Base-by-base conservation (phyloP, 2,329 filamentous ascomycete genomes). In the Cercospora nicotianae region DNA sequence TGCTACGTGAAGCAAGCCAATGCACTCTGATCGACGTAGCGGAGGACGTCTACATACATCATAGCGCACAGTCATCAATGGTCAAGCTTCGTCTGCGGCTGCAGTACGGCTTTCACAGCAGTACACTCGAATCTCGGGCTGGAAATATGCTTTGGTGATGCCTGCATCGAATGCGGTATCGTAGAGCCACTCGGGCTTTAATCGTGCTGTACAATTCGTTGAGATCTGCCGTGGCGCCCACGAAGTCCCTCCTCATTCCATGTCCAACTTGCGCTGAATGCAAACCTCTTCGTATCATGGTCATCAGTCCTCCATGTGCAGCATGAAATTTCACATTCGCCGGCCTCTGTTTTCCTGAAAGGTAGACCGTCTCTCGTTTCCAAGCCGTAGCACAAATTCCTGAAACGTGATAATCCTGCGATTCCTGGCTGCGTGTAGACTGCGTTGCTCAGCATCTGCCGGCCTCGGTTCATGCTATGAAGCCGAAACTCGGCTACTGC, bases 381-480 rank as follows among this genome's bases (percentile, higher is more conserved):
- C 18, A 20, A 51, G 10, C 45, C 45, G 45, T n/a, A 51, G 45
- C 18, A 23, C 45, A 51, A 23, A 13, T 13, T 51, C 45, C 18
- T 23, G 45, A 9, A 23, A 7, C 10, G 45, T 51, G 18, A 26
- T 23, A 13, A 12, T 51, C 45, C 45, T 26, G 5, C 10, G 45
- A 3, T 23, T 26, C 45, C 18, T 51, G 20, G 10, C 20, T 51
- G 18, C 13, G n/a, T 58, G 26, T 33, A 26, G 26, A 6, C 5
- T 30, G 53, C 53, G 53, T 26, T n/a, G 20, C 20, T 31, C 26
- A 58, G 26, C 31, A 16, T 33, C 53, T 30, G 26, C 53, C 53
- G 30, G 26, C 6, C 16, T 63, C 45, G n/a, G 61, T 23, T 31
- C 61, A 23, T 12, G 61, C 61, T 63, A 63, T 57, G 62, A 30